Evolutionary conservation across 1,284 basidiomycete species (phyloP), one percentile per base, ranked within the genome.

Genomic region (Melampsora larici-populina): DNA sequence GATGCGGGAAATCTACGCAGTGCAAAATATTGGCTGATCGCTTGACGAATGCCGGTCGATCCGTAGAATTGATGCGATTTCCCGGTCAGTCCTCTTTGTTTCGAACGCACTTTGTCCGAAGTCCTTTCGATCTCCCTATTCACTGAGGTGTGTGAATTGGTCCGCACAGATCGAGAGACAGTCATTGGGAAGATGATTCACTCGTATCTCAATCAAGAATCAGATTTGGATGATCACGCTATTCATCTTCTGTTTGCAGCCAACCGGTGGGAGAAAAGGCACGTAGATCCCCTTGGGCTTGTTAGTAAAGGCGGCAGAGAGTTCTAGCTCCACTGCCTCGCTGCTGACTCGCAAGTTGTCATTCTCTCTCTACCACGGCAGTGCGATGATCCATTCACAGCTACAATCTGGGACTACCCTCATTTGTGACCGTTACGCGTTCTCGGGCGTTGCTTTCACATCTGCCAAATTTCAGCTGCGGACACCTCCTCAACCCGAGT

Each of bases 251-350:
- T 99, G 75, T 99, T 99, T 86, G 91, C 93, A 67, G 96, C 95
- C 0, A 99, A 99, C 83, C 89, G 96, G 29, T 99, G 97, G 96
- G 96, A 99, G 84, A 87, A 91, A 80, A 90, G 90, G 92, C 95
- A 80, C 83, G 89, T 88, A n/a, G 66, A 80, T 33, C 40, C 80
- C 15, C 49, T n/a, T 60, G 36, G 29, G n/a, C 55, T 70, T 49
- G 17, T 36, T 60, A 58, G 7, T 26, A 24, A 26, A 1, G n/a
- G 6, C 29, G 36, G 33, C 51, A 29, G 55, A 6, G 26, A 21
- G 7, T 9, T 43, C 26, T n/a, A 13, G 40, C 17, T 62, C 60
- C 26, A 11, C 46, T 43, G 0, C 33, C 31, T 26, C 40, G 48
- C 24, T 65, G 67, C 64, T 9, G 36, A 36, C 36, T 36, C 36